Percentiles rank a stretch among this genome's conserved stretches.
These are phyloP conservation scores for Kluyveromyces sp. DNA, from an alignment of 1,139 yeast species.

Conservation along the genomic window DNA sequence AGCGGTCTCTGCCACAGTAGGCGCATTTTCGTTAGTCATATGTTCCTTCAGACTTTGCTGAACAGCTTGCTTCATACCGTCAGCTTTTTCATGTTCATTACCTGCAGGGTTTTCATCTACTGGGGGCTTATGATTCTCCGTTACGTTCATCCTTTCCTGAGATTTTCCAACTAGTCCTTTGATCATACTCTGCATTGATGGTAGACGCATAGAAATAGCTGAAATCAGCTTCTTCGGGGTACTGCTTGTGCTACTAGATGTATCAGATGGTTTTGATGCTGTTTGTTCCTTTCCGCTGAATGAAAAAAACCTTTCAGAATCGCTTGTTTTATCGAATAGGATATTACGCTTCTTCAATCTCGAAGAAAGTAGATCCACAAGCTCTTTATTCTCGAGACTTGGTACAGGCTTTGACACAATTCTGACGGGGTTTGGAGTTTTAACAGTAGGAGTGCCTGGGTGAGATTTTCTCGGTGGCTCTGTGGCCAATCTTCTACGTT, in stretches of 20 bases:
- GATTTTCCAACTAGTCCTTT: background rate
- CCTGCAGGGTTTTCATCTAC: too few species aligned
- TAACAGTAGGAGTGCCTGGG: too few species aligned
- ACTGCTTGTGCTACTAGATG: background rate
- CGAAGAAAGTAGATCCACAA: constrained; percentile 3
- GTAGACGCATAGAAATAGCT: background rate
- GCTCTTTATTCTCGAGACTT: background rate
- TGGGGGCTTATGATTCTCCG: background rate
- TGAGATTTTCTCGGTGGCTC: too few species aligned
- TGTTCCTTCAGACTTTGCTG: too few species aligned
- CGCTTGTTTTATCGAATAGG: background rate
- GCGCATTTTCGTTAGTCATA: too few species aligned
- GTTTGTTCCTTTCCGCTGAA: background rate
- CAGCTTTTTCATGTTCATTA: background rate
- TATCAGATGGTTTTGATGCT: background rate
- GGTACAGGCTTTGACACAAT: background rate
- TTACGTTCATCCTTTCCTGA: background rate
- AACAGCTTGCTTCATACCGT: too few species aligned
- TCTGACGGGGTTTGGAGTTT: background rate
- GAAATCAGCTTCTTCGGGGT: background rate
- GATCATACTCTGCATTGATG: background rate
- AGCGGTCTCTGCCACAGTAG: background rate
- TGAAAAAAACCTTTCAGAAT: background rate
- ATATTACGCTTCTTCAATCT: background rate
- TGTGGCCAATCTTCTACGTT: background rate